Base-by-base conservation (phyloP, 2,329 filamentous ascomycete species). In the Neofusicoccum ribis region DNA sequence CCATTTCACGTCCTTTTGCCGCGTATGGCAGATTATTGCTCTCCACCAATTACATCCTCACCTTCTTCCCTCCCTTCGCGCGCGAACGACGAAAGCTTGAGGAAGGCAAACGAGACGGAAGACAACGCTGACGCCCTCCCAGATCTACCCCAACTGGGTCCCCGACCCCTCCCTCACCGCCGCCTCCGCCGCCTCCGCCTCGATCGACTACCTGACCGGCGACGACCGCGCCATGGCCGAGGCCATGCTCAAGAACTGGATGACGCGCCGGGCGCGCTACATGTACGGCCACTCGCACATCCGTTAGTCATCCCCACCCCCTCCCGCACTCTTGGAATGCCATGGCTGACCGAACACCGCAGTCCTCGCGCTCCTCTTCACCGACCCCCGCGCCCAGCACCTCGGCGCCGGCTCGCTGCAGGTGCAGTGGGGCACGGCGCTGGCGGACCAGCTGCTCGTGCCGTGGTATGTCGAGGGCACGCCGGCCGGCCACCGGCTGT, bases 311-410 rank as follows among this genome's bases (percentile, higher is more conserved):
- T n/a, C 27, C 27, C 27, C 27, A 5, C 27, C 5, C 5, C 7
- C 27, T 31, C 23, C 23, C 23, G 23, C 23, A 23, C 23, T 3
- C 23, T 23, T 23, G 23, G 23, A 23, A 23, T 23, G 23, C 3
- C 23, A 23, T 23, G 23, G 23, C 23, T 23, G 23, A 23, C 23
- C 23, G 23, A 23, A 1, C 23, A 23, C 23, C 1, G 0, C 59
- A 70, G 69, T 70, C 14, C 68, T 70, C 43, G 68, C 68, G 34
- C 51, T 70, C 36, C 63, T 70, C n/a, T 68, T 67, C 41, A 67
- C 69, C 12, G 60, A 67, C 46, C 69, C 69, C n/a, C 47, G 60
- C 14, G 64, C 63, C 50, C 66, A 68, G 64, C 68, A 66, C 39
- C 58, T 67, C 15, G 69, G 69, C 39, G 69, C 67, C 12, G 69